Evolutionary conservation across 2,329 filamentous ascomycete species (phyloP).

Genomic region (Paracorniculantispora psalliotae): DNA sequence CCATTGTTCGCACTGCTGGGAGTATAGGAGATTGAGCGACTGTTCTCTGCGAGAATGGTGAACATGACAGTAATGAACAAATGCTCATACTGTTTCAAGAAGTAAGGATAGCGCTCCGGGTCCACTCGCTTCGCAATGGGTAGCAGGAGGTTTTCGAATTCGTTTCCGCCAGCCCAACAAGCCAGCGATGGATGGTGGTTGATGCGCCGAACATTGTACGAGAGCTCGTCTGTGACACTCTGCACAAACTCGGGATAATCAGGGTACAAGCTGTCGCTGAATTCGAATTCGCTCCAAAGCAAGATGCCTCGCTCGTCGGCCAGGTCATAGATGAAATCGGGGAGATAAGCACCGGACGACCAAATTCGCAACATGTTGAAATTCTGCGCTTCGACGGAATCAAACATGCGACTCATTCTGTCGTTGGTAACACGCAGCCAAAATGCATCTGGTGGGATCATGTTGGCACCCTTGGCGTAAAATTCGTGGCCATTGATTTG

Average conservation of each 20-base stretch:
- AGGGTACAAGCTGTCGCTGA: slow-evolving; percentile 56
- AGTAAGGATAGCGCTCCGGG: slow-evolving; percentile 2
- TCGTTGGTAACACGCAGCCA: slow-evolving; percentile 54
- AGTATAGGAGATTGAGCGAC: slow-evolving; percentile 9
- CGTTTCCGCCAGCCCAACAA: slow-evolving; percentile 53
- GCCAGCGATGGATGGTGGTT: slow-evolving; percentile 56
- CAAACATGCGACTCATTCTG: slow-evolving; percentile 42
- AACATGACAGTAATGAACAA: slow-evolving; percentile 9
- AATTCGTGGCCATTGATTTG: slow-evolving; percentile 61
- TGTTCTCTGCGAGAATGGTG: slow-evolving; percentile 3
- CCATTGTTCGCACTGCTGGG: slow-evolving; percentile 11
- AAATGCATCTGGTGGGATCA: slow-evolving; percentile 59
- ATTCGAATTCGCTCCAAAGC: slow-evolving; percentile 60
- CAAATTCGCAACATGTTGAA: slow-evolving; percentile 62
- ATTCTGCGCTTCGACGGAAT: slow-evolving; percentile 47
- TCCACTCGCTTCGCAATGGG: slow-evolving; percentile 6
- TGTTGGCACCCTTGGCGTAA: slow-evolving; percentile 60
- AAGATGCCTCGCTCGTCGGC: slow-evolving; percentile 57
- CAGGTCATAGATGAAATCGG: slow-evolving; percentile 58
- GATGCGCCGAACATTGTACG: slow-evolving; percentile 55
- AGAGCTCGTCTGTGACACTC: slow-evolving; percentile 50
- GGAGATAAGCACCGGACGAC: slow-evolving; percentile 55
- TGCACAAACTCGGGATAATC: slow-evolving; percentile 48
- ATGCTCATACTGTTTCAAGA: slow-evolving; percentile 7
- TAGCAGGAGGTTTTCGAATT: slow-evolving; percentile 54